Evolutionary conservation across 2,329 filamentous ascomycete genomes (phyloP), one percentile per base, ranked within the genome.

Genomic region (Nemania diffusa): DNA sequence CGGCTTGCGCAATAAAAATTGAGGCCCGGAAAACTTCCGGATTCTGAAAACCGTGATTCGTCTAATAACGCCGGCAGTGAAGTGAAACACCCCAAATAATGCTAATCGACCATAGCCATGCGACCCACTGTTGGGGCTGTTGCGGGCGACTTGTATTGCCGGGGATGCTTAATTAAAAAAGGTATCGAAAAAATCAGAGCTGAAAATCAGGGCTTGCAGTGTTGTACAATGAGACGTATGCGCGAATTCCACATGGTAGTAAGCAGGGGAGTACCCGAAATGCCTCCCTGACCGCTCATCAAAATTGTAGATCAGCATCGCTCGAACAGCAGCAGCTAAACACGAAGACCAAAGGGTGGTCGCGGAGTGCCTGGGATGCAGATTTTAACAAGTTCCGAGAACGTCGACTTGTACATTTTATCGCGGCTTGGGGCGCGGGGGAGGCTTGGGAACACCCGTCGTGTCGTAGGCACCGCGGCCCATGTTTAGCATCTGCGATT

Each of bases 401-500:
- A 20, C 13, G 32, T 62, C 46, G 62, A 61, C 46, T 37, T 32
- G 22, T 22, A n/a, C 15, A 3, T 40, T 44, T 77, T 77, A 78
- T 74, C 64, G 73, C 44, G 76, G 77, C 76, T 77, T 77, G 20
- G 77, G 76, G 62, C 72, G 72, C 53, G 76, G 75, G 34, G 77
- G 76, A 63, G 77, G 77, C 72, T 78, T 78, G 50, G 76, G 76
- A 46, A 78, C 76, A 67, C 77, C 77, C 53, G 77, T 78, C 65
- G 76, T 78, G 66, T 78, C 77, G 51, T 78, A 78, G 68, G 77
- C 77, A 53, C 77, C 77, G 50, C 77, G 76, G 69, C 77, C 77
- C 77, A 78, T 78, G 72, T 78, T 78, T 62, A 75, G 69, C 72
- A 75, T 73, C 69, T 71, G 72, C 58, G 71, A 69, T 56, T 77